Base-by-base conservation (phyloP, 345 rosid genomes). In the Eucalyptus viminalis region DNA sequence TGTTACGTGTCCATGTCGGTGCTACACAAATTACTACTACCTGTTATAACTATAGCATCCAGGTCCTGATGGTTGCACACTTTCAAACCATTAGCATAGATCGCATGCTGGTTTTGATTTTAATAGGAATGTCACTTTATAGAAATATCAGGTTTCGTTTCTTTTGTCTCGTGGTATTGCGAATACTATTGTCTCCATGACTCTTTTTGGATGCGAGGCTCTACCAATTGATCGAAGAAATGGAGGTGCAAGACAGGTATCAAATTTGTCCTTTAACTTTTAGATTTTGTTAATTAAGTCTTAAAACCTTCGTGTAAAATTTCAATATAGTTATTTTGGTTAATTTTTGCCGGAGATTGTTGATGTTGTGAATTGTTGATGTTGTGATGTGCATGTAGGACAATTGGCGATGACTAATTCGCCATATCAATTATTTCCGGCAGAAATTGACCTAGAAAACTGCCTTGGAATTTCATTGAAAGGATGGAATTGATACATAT, bases 371-470 rank as follows among this genome's bases (percentile, higher is more conserved):
- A 62, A 58, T 25, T 58, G 8, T 27, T 25, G 14, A 25, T 12
- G 17, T 29, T 2, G 34, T 27, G 0, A 62, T 14, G 16, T 29
- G 4, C 31, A 14, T 7, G n/a, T 62, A 62, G 0, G 34, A 29
- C 16, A 0, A 62, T 62, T 0, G 34, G 22, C 2, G 0, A 12
- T 0, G 0, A 5, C 2, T 11, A 1, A 13, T 27, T 4, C 0
- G 3, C 8, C 34, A 29, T 0, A 27, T 62, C 6, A n/a, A 34
- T 31, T 15, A n/a, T n/a, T 65, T 65, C 6, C 0, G 0, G 3
- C 3, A 29, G 0, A n/a, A 40, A 10, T 10, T 21, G 27, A 14
- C 3, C 2, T 0, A 0, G 1, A 10, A 0, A 4, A 21, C 2
- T 6, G 8, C 6, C 2, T 76, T 11, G 8, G 0, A 76, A 21